These are phyloP conservation scores for Solanum clarkiae DNA, from an alignment of 257 asterid species.

Conservation along the genomic window DNA sequence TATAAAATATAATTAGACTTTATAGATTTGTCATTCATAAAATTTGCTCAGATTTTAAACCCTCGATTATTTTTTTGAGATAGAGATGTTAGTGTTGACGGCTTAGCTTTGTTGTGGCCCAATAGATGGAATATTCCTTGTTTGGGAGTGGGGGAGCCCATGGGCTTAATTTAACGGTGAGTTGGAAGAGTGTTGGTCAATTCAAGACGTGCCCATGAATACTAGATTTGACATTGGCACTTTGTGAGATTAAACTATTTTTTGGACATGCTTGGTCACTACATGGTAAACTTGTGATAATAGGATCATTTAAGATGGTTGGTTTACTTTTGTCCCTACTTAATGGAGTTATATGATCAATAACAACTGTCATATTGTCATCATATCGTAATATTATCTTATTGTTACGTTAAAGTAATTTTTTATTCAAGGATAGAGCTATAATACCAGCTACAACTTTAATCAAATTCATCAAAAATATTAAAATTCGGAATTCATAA, in stretches of 20 bases:
- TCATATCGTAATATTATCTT: too few relatives aligned
- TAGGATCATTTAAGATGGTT: not conserved
- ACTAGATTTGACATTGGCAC: not conserved
- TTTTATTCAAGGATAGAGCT: not conserved
- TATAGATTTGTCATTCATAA: too few relatives aligned
- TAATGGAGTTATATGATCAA: not conserved
- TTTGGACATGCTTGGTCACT: not conserved
- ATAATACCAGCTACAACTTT: too few relatives aligned
- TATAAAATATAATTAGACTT: too few relatives aligned
- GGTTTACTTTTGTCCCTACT: not conserved
- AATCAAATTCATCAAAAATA: too few relatives aligned
- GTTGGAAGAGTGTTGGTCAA: not conserved
- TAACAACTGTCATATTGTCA: too few relatives aligned
- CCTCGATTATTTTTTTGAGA: too few relatives aligned
- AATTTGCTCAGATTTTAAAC: too few relatives aligned
- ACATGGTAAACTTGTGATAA: not conserved
- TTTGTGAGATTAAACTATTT: not conserved
- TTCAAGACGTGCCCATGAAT: not conserved
- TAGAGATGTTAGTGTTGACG: not conserved
- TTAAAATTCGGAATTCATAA: too few relatives aligned
- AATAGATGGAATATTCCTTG: not conserved
- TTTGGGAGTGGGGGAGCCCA: not conserved
- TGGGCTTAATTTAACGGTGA: constrained; percentile 4
- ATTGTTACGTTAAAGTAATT: not conserved
- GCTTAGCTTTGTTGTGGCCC: not conserved